Conservation (phyloP, 192 early-diverging fungal genomes). For the Gaertneriomyces sp. region DNA sequence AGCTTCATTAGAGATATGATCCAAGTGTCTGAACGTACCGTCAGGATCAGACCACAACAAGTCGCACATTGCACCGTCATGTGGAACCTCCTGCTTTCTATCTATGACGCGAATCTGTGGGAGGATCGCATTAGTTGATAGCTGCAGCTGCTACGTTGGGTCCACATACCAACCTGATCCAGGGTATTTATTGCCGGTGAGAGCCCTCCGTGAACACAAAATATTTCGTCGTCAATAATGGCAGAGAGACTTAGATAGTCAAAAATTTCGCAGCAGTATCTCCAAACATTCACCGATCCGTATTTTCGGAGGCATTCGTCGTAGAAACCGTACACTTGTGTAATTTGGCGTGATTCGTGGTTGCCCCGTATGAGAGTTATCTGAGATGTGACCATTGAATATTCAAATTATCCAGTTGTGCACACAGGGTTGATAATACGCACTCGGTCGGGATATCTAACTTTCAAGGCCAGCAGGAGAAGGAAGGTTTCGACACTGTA, state of each 20-base stretch:
- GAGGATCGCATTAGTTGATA: neutral
- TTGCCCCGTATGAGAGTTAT: slow-evolving; percentile 97
- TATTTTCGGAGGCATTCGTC: slow-evolving; percentile 99
- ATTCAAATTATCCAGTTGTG: too few species aligned
- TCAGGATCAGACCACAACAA: slow-evolving; percentile 98
- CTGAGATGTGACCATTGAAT: slow-evolving; percentile 14
- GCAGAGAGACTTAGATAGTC: slow-evolving; percentile 95
- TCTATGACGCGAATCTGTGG: slow-evolving; percentile 50
- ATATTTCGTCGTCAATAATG: slow-evolving; percentile 93
- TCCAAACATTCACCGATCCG: slow-evolving; percentile 97
- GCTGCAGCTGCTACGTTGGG: neutral
- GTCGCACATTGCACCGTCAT: slow-evolving; percentile 98
- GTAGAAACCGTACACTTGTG: slow-evolving; percentile 99
- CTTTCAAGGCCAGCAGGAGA: slow-evolving; percentile 91
- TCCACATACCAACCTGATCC: slow-evolving; percentile 65
- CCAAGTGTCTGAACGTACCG: slow-evolving; percentile 27
- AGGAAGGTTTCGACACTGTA: slow-evolving; percentile 98
- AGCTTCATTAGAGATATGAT: neutral
- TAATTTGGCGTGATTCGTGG: slow-evolving; percentile 98
- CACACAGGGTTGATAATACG: neutral
- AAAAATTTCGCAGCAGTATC: slow-evolving; percentile 95
- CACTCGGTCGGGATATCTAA: slow-evolving; percentile 76
- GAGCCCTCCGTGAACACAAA: slow-evolving; percentile 98
- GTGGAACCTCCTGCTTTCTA: slow-evolving; percentile 86
- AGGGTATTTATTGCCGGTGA: slow-evolving; percentile 93